These are phyloP conservation scores for Neurospora tetraspora DNA, from an alignment of 495 filamentous ascomycete genomes.

Conservation along the genomic window DNA sequence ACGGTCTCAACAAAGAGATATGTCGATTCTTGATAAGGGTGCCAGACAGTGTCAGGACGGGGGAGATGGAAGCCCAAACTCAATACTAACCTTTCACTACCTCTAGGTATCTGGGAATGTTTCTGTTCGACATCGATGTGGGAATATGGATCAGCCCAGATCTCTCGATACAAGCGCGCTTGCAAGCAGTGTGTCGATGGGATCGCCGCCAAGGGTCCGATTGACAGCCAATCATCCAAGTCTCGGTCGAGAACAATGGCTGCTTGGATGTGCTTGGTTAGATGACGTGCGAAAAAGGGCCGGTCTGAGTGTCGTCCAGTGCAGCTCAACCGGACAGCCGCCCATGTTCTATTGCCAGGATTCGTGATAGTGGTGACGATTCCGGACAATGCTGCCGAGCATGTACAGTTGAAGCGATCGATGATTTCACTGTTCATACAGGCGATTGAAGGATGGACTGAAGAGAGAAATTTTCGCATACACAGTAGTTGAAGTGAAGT, in stretches of 20 bases:
- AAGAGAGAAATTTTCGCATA: neutral
- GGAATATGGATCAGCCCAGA: neutral
- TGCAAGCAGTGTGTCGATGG: slow-evolving; percentile 5
- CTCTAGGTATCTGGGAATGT: neutral
- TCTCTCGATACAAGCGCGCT: neutral
- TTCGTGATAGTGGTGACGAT: neutral
- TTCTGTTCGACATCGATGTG: neutral
- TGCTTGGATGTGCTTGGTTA: neutral
- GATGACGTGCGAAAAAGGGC: neutral
- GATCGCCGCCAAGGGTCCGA: slow-evolving; percentile 6
- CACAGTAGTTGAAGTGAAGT: neutral
- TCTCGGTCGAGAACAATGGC: neutral
- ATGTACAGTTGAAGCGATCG: neutral
- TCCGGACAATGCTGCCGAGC: neutral
- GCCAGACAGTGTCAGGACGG: neutral
- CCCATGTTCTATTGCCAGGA: neutral
- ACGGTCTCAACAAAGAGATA: neutral
- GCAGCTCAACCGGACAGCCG: neutral
- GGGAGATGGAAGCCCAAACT: neutral
- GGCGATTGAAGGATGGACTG: neutral
- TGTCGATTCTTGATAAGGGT: neutral
- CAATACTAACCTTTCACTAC: neutral
- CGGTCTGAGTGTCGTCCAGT: neutral
- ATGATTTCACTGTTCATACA: neutral
- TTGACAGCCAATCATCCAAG: neutral